Base-by-base conservation (phyloP, 495 filamentous ascomycete genomes). In the Collariella sp. region DNA sequence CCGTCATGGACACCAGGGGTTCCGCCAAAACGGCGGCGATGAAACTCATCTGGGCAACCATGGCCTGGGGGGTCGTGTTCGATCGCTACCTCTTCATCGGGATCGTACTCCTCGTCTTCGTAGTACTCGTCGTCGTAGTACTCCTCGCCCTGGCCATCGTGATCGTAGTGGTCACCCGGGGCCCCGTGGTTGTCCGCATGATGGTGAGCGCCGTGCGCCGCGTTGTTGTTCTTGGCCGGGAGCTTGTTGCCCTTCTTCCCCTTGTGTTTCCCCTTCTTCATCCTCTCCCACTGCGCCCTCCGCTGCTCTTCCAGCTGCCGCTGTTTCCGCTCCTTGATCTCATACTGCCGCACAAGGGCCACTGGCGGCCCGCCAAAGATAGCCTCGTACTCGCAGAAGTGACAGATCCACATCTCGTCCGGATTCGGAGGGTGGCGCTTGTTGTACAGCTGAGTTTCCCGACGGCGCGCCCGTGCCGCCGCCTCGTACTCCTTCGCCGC, bases 181-280 rank as follows among this genome's bases (percentile, higher is more conserved):
- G 55, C 56, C 13, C 46, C 47, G 26, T 67, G 62, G 39, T 46
- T 48, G 41, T 67, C 70, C 4, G 52, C 36, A 12, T 64, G 33
- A 24, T 60, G 54, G 15, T 59, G 52, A 33, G 38, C 20, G 10
- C 64, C 67, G 15, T 66, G 65, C 13, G 55, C 52, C 3, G 72
- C 62, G 36, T 48, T 59, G 26, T 42, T 49, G 67, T 84, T 85
- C 70, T 87, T 88, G 4, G 75, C 70, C 23, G 79, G 69, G n/a
- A 64, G 51, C 59, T 84, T 86, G 70, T 81, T 86, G 7, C 78
- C 79, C 40, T 80, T 83, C 67, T 77, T 81, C 72, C 83, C 77
- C 76, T 95, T 96, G 33, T 89, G 81, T 46, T 87, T 86, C 65
- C 94, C 95, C 82, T 91, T 90, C 74, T 95, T 95, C 31, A 93